These are phyloP conservation scores for Boletus sp. DNA, from an alignment of 768 basidiomycete species.

Conservation along the genomic window DNA sequence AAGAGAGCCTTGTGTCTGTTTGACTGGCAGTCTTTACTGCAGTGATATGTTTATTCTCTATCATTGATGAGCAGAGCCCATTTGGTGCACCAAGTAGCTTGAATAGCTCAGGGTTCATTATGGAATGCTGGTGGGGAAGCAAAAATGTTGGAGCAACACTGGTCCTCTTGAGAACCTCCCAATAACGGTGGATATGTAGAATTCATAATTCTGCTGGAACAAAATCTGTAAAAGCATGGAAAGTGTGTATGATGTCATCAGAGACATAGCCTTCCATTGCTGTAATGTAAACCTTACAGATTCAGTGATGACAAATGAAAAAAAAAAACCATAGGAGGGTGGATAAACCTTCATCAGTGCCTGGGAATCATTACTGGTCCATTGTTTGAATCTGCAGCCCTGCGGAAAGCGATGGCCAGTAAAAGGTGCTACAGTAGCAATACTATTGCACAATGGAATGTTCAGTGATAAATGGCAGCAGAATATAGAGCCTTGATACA, in stretches of 20 bases:
- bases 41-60: constrained; percentile 34
- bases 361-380: too few relatives aligned
- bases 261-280: constrained; percentile 27
- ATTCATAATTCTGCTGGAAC: neutral
- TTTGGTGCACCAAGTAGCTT: constrained; percentile 31
- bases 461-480: too few relatives aligned
- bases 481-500: too few relatives aligned
- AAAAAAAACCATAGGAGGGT: too few relatives aligned
- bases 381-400: too few relatives aligned
- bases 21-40: neutral
- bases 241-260: constrained; percentile 4
- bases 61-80: constrained; percentile 37
- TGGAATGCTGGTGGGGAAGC: constrained; percentile 28
- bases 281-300: constrained; percentile 26
- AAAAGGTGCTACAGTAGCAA: too few relatives aligned
- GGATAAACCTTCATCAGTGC: too few relatives aligned
- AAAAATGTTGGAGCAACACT: constrained; percentile 5
- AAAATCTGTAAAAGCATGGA: neutral
- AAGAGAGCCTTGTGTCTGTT: constrained; percentile 20
- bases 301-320: neutral
- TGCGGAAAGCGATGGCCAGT: too few relatives aligned
- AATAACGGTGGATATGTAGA: constrained; percentile 20
- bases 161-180: constrained; percentile 11
- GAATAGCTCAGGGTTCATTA: constrained; percentile 26
- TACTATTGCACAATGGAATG: too few relatives aligned